Evolutionary conservation across 352 stramenopile genomes (phyloP).

Genomic region (Pythium coloratum): DNA sequence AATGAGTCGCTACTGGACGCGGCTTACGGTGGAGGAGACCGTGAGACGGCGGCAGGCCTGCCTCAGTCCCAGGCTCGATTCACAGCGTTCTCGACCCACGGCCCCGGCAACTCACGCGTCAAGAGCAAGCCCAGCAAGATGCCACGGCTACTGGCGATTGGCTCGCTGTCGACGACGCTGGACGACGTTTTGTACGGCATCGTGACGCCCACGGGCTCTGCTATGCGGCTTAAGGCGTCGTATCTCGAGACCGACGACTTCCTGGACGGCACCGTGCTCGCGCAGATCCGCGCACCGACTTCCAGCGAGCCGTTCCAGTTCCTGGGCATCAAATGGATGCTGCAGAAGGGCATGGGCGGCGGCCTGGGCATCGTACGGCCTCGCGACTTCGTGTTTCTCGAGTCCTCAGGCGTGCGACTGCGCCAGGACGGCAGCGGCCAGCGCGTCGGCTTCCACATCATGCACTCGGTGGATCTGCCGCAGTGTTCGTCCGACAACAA

Average conservation of each 20-base stretch:
- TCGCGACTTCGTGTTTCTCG: conserved; percentile 60
- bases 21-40: background rate
- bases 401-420: conserved; percentile 42
- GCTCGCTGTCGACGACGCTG: conserved; percentile 39
- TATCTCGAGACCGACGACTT: conserved; percentile 51
- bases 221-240: conserved; percentile 53
- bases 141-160: conserved; percentile 32
- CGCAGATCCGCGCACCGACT: conserved; percentile 35
- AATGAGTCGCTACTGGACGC: conserved; percentile 12
- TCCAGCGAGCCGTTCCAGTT: conserved; percentile 48
- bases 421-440: conserved; percentile 30
- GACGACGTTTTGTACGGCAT: conserved; percentile 66
- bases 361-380: conserved; percentile 35
- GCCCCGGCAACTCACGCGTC: background rate
- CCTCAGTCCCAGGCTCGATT: conserved; percentile 7
- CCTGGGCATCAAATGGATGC: conserved; percentile 59
- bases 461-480: conserved; percentile 46
- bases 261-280: conserved; percentile 46
- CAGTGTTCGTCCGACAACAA: background rate
- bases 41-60: background rate
- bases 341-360: conserved; percentile 34
- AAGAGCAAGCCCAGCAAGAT: background rate
- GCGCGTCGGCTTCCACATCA: conserved; percentile 45
- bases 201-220: conserved; percentile 44
- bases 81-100: conserved; percentile 11